These are phyloP conservation scores for Carnegiea gigantea DNA, from an alignment of 179 eudicot species.

Conservation along the genomic window DNA sequence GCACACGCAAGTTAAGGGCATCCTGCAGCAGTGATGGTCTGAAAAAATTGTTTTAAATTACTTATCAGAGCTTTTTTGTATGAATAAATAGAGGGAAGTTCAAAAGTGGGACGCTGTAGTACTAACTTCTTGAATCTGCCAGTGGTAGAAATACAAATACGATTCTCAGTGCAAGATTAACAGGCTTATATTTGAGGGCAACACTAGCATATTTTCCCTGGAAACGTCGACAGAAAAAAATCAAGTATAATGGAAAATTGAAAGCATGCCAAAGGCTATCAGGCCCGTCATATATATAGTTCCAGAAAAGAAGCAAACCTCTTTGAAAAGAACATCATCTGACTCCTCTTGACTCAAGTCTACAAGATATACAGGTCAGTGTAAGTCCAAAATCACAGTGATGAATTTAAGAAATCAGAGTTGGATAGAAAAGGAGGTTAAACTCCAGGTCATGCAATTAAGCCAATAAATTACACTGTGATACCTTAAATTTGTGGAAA, in stretches of 20 bases:
- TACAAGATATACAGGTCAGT: constrained; percentile 38
- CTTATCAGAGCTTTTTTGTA: too few species aligned
- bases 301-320: constrained; percentile 44
- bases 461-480: background rate
- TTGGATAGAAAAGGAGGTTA: background rate
- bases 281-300: background rate
- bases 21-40: too few species aligned
- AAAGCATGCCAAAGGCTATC: background rate
- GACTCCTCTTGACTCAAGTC: constrained; percentile 81
- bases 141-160: background rate
- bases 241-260: background rate
- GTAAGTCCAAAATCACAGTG: background rate
- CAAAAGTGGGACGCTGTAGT: too few species aligned
- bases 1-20: too few species aligned
- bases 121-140: too few species aligned
- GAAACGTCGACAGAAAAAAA: background rate
- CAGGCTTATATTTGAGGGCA: background rate
- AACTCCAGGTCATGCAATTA: background rate
- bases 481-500: background rate
- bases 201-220: background rate
- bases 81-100: too few species aligned
- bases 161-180: background rate
- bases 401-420: background rate
- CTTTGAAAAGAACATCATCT: constrained; percentile 88
- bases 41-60: too few species aligned